These are phyloP conservation scores for Setomelanomma holmii DNA, from an alignment of 2,329 filamentous ascomycete genomes.

Conservation along the genomic window DNA sequence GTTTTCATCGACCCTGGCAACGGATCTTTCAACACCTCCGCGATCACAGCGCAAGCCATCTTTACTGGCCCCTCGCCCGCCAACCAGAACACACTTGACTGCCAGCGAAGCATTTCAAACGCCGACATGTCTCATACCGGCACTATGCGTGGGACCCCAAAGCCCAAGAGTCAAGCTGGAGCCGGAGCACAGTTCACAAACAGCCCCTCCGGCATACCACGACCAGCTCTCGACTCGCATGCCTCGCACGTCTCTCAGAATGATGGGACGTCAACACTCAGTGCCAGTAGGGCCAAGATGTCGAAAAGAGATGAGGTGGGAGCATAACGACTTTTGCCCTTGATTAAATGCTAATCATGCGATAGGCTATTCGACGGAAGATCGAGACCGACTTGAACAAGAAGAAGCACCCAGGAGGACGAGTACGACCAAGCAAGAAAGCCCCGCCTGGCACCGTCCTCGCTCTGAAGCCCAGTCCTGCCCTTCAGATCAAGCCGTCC, in stretches of 20 bases:
- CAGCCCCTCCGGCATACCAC: constrained; percentile 74
- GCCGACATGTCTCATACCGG: constrained; percentile 65
- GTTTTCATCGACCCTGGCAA: constrained; percentile 38
- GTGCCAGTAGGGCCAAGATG: constrained; percentile 94
- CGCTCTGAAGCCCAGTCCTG: constrained; percentile 91
- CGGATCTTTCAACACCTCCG: constrained; percentile 24
- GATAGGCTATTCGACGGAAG: constrained; percentile 91
- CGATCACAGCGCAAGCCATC: constrained; percentile 21
- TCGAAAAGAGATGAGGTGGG: constrained; percentile 97
- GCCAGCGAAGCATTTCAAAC: constrained; percentile 23
- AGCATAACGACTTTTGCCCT: constrained; percentile 23
- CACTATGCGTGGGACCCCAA: constrained; percentile 75
- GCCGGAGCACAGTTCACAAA: constrained; percentile 60
- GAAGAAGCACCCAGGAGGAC: constrained; percentile 83
- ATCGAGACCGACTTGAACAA: constrained; percentile 98
- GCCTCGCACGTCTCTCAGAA: constrained; percentile 57
- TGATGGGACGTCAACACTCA: constrained; percentile 75
- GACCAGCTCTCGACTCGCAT: constrained; percentile 70
- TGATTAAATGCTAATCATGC: constrained; percentile 20
- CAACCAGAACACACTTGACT: constrained; percentile 26
- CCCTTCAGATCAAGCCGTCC: constrained; percentile 94
- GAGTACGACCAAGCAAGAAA: constrained; percentile 86
- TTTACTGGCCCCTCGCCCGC: constrained; percentile 25
- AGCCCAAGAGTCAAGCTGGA: constrained; percentile 58
- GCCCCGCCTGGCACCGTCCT: constrained; percentile 95